phyloP scores from a whole-genome alignment of 768 basidiomycete species.

The Plicaturopsis crispa region DNA sequence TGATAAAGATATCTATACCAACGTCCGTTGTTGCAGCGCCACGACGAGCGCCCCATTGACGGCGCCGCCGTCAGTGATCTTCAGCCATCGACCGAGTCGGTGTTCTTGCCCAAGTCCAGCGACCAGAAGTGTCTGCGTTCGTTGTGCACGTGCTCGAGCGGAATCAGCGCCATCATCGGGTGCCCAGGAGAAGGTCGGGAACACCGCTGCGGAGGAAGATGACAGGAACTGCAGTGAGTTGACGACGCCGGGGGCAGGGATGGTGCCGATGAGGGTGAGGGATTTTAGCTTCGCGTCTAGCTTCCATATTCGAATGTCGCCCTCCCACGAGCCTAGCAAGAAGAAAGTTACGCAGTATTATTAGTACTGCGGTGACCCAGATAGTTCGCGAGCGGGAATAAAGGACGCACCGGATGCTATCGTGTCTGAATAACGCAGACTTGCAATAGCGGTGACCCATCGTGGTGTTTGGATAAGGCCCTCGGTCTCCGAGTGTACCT shows the following conservation, averaged over 20 bases:
- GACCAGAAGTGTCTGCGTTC: conserved; percentile 49
- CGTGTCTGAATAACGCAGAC: conserved; percentile 82
- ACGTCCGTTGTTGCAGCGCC: conserved; percentile 39
- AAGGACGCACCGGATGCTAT: conserved; percentile 72
- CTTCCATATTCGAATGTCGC: conserved; percentile 85
- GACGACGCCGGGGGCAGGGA: conserved; percentile 71
- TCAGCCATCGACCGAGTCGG: conserved; percentile 84
- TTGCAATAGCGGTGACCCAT: conserved; percentile 85
- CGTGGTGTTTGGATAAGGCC: conserved; percentile 71
- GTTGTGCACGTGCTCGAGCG: conserved; percentile 20
- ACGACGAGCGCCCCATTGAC: conserved; percentile 69
- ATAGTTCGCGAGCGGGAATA: background rate
- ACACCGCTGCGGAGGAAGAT: conserved; percentile 32
- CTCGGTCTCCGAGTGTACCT: conserved; percentile 63
- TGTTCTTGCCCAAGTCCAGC: conserved; percentile 86
- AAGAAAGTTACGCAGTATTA: conserved; percentile 2
- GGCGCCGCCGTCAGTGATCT: conserved; percentile 59
- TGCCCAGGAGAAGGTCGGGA: conserved; percentile 37
- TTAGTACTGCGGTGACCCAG: background rate
- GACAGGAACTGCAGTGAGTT: conserved; percentile 84
- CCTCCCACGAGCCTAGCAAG: conserved; percentile 85
- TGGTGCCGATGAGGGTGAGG: conserved; percentile 58
- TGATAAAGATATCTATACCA: background rate
- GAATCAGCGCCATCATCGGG: conserved; percentile 9
- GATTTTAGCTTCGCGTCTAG: conserved; percentile 72